These are phyloP conservation scores for Tricholoma flavovirens DNA, from an alignment of 768 basidiomycete species.

Conservation along the genomic window DNA sequence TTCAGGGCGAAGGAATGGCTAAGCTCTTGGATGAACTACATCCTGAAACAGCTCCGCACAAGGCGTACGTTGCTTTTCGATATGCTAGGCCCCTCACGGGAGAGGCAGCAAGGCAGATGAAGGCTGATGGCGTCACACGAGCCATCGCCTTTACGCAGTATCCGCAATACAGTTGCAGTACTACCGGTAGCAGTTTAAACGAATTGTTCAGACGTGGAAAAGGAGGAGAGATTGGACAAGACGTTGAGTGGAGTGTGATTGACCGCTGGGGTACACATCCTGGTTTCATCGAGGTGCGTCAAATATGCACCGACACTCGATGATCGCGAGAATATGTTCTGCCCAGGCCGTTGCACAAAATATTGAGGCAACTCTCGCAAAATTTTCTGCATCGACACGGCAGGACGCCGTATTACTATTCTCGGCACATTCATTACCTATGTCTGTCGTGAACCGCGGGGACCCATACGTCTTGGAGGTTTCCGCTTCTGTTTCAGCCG, in stretches of 20 bases:
- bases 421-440: constrained; percentile 95
- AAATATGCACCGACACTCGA: neutral
- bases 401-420: constrained; percentile 81
- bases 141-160: constrained; percentile 98
- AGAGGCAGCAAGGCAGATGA: constrained; percentile 77
- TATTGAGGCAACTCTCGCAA: constrained; percentile 72
- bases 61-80: constrained; percentile 93
- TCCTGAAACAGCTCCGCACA: constrained; percentile 91
- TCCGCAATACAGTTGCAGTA: constrained; percentile 97
- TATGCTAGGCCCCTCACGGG: constrained; percentile 88
- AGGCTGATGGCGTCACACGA: constrained; percentile 82
- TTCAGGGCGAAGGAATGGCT: constrained; percentile 89
- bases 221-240: constrained; percentile 52
- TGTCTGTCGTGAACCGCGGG: constrained; percentile 98
- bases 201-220: constrained; percentile 73
- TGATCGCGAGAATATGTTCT: constrained; percentile 8
- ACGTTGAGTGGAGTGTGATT: constrained; percentile 93
- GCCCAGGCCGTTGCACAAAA: constrained; percentile 85
- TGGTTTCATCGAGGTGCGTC: constrained; percentile 85
- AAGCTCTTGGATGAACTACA: constrained; percentile 90
- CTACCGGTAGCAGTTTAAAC: constrained; percentile 95
- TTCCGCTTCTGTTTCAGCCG: constrained; percentile 86
- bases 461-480: constrained; percentile 97
- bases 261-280: constrained; percentile 97
- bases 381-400: constrained; percentile 69